A percentile compares a stretch with the other conserved stretches of the same genome.
phyloP scores from a whole-genome alignment of 139 green algal species.

The Coelastrella sp. region DNA sequence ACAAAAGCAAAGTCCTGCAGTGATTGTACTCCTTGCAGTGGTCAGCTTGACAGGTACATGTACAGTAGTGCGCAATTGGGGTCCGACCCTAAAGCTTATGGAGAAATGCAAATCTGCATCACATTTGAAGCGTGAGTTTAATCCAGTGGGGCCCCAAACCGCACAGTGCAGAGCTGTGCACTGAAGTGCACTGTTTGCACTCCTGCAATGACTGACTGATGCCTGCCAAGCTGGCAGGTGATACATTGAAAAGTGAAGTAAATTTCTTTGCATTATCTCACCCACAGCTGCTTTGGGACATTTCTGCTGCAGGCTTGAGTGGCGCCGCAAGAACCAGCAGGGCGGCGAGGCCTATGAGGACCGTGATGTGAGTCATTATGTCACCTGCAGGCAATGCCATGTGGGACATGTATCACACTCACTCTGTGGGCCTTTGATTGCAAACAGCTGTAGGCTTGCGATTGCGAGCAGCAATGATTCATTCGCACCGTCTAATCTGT shows the following conservation, averaged over 20 bases:
- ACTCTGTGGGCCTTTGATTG: too few relatives aligned
- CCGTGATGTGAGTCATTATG: neutral
- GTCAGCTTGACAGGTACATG: too few relatives aligned
- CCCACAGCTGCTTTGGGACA: neutral
- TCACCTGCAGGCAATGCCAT: too few relatives aligned
- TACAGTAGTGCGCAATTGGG: neutral
- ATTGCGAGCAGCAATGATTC: too few relatives aligned
- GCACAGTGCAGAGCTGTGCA: neutral
- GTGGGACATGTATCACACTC: too few relatives aligned
- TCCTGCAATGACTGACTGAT: neutral
- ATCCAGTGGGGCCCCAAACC: neutral
- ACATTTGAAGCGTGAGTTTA: too few relatives aligned
- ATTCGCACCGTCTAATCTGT: too few relatives aligned
- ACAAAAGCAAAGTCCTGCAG: neutral
- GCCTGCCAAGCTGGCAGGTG: neutral
- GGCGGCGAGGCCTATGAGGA: neutral
- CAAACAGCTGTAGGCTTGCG: too few relatives aligned
- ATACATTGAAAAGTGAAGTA: too few relatives aligned
- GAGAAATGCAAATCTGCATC: too few relatives aligned
- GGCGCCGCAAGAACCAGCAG: conserved; percentile 29
- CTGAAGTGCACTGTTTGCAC: neutral
- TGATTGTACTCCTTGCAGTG: neutral
- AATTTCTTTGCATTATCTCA: too few relatives aligned
- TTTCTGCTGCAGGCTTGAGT: conserved; percentile 11
- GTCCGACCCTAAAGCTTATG: too few relatives aligned